A percentile compares a stretch with the other conserved stretches of the same genome.
phyloP scores from a whole-genome alignment of 78 protist genomes.

The Dictyostelium firmibasis region DNA sequence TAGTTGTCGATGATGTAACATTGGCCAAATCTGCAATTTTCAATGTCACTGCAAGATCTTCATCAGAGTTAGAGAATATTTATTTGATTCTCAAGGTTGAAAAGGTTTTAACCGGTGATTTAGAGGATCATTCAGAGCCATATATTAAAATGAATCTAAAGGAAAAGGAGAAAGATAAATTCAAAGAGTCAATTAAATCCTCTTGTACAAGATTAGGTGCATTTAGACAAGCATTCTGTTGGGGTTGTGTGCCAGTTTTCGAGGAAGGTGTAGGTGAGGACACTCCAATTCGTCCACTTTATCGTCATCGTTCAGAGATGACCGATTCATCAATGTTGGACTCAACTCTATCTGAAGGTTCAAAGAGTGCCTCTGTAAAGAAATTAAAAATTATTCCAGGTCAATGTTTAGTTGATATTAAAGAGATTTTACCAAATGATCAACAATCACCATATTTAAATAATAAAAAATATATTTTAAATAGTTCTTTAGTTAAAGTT shows the following conservation, averaged over 20 bases:
- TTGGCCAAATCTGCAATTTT: slow-evolving; percentile 29
- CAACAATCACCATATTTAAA: neutral
- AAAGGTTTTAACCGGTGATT: slow-evolving; percentile 63
- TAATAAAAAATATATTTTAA: neutral
- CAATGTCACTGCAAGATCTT: slow-evolving; percentile 10
- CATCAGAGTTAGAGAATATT: slow-evolving; percentile 29
- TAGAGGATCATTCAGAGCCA: slow-evolving; percentile 69
- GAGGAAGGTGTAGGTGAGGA: slow-evolving; percentile 60
- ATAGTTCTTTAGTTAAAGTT: slow-evolving; percentile 28
- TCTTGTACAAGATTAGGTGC: slow-evolving; percentile 34
- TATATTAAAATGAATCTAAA: slow-evolving; percentile 41
- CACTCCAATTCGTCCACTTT: slow-evolving; percentile 54
- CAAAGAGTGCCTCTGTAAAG: slow-evolving; percentile 60
- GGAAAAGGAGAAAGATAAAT: slow-evolving; percentile 63
- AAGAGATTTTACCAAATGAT: slow-evolving; percentile 3
- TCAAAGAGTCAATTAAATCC: slow-evolving; percentile 38
- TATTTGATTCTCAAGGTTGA: slow-evolving; percentile 48
- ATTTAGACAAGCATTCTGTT: slow-evolving; percentile 65
- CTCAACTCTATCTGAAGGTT: slow-evolving; percentile 27
- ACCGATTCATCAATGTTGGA: slow-evolving; percentile 55
- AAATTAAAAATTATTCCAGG: slow-evolving; percentile 66
- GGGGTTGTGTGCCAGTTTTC: slow-evolving; percentile 74
- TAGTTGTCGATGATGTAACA: neutral
- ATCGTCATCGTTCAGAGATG: slow-evolving; percentile 26
- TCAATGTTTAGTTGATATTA: slow-evolving; percentile 36